Base-by-base conservation (phyloP, 306 rosid genomes). In the Citrullus colocynthis region DNA sequence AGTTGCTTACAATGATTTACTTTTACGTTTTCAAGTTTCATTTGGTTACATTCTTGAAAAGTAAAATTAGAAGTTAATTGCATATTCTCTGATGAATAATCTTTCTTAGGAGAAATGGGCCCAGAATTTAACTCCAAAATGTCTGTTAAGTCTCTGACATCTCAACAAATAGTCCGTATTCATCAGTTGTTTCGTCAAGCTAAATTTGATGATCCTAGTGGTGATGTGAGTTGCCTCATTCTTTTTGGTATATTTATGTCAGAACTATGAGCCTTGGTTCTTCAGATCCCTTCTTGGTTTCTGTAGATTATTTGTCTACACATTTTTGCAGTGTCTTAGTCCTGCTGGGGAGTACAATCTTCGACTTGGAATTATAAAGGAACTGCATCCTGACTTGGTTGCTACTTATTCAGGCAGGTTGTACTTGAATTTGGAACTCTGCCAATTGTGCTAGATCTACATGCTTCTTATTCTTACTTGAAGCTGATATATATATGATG, bases 371-470 rank as follows among this genome's bases (percentile, higher is more conserved):
- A 90, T 92, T 65, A 85, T 94, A 79, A 94, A 94, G 87, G 98
- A 94, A 89, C 89, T 92, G 80, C 97, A 94, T 76, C 98, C 97
- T n/a, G 97, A 94, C 83, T 85, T 94, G 93, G 98, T 94, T 70
- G 98, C 98, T n/a, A 94, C 98, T 80, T 94, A 89, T 86, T 92
- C 98, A 55, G 97, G 97, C 88, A 92, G 98, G 98, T 94, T 85
- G 89, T 86, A 72, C 66, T 79, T 83, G 48, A 65, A 78, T 70
- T 78, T 78, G 10, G 75, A 69, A 69, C 36, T 69, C 74, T 66
- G 7, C 76, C 15, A 75, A 82, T 60, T 81, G 78, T 79, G 70
- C 77, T 80, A 59, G 57, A 80, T 84, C 74, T 81, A 64, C 74
- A 21, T 78, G 45, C 21, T 62, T 76, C 77, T 74, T 77, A 41